Conservation (phyloP, 2,329 filamentous ascomycete species). For the Aspergillus fumigatiaffinis region DNA sequence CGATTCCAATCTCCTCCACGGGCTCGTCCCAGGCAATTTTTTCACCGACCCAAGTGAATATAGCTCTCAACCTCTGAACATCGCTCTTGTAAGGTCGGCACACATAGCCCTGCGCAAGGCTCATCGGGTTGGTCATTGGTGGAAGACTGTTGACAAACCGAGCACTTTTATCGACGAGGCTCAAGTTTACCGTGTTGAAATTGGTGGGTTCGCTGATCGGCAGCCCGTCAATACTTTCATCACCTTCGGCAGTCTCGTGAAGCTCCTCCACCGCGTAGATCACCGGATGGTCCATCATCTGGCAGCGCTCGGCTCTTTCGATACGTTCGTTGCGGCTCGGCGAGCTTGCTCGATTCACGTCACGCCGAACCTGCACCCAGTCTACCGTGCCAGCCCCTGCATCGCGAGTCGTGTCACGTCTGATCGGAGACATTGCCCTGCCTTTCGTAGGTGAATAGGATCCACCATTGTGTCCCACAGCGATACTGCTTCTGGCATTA, state of each 20-base stretch:
- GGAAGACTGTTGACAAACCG: slow-evolving; percentile 83
- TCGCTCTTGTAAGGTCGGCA: slow-evolving; percentile 93
- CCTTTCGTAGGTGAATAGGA: slow-evolving; percentile 48
- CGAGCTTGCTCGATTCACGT: slow-evolving; percentile 93
- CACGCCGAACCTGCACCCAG: slow-evolving; percentile 96
- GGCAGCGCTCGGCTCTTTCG: slow-evolving; percentile 82
- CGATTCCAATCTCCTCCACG: slow-evolving; percentile 71
- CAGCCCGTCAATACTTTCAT: slow-evolving; percentile 80
- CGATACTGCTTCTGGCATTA: slow-evolving; percentile 80
- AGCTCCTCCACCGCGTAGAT: slow-evolving; percentile 88
- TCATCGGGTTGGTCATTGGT: slow-evolving; percentile 73
- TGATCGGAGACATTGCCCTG: slow-evolving; percentile 42
- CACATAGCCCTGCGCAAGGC: slow-evolving; percentile 83
- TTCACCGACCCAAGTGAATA: slow-evolving; percentile 97
- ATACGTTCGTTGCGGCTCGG: slow-evolving; percentile 81
- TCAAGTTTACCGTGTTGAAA: slow-evolving; percentile 74
- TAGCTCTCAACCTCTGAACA: slow-evolving; percentile 85
- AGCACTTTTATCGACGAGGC: slow-evolving; percentile 90
- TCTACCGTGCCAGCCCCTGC: slow-evolving; percentile 68
- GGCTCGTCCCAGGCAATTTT: slow-evolving; percentile 95
- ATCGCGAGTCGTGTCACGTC: slow-evolving; percentile 59
- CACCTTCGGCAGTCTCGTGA: slow-evolving; percentile 77
- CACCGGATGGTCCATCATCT: slow-evolving; percentile 89
- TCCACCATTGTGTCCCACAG: slow-evolving; percentile 52
- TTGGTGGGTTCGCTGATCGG: slow-evolving; percentile 79